Conservation (phyloP, 2,329 filamentous ascomycete genomes). For the Pseudocercospora ulei region DNA sequence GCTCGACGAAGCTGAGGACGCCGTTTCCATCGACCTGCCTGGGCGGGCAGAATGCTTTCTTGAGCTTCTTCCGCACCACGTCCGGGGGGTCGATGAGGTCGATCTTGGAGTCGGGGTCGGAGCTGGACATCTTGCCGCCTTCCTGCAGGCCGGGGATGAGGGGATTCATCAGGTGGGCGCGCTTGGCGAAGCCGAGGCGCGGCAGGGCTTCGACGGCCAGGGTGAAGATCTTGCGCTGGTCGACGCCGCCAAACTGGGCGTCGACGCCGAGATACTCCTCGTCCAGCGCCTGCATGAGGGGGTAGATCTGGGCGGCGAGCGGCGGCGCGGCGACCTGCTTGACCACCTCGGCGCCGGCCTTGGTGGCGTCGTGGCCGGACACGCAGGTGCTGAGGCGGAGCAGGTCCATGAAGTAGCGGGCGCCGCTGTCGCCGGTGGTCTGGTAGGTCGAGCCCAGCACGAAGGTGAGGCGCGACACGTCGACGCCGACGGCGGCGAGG, state of each 20-base stretch:
- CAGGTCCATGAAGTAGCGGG: constrained; percentile 74
- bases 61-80: constrained; percentile 67
- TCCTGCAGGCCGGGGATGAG: constrained; percentile 74
- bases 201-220: constrained; percentile 77
- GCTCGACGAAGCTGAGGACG: constrained; percentile 75
- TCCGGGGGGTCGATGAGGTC: constrained; percentile 79
- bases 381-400: constrained; percentile 64
- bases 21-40: constrained; percentile 75
- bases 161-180: constrained; percentile 67
- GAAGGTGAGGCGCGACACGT: constrained; percentile 69
- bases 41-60: constrained; percentile 72
- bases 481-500: constrained; percentile 66
- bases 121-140: constrained; percentile 69
- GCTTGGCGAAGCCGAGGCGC: constrained; percentile 70
- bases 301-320: constrained; percentile 67
- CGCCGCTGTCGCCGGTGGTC: constrained; percentile 56
- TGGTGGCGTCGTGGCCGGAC: constrained; percentile 72
- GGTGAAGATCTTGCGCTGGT: constrained; percentile 83
- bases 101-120: constrained; percentile 72
- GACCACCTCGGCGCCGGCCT: constrained; percentile 85
- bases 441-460: constrained; percentile 58
- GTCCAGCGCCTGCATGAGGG: constrained; percentile 80
- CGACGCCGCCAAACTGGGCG: constrained; percentile 72
- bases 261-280: constrained; percentile 84
- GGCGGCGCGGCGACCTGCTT: constrained; percentile 77